Evolutionary conservation across 768 basidiomycete species (phyloP), one percentile per base, ranked within the genome.

Genomic region (Psilocybe tampanensis): DNA sequence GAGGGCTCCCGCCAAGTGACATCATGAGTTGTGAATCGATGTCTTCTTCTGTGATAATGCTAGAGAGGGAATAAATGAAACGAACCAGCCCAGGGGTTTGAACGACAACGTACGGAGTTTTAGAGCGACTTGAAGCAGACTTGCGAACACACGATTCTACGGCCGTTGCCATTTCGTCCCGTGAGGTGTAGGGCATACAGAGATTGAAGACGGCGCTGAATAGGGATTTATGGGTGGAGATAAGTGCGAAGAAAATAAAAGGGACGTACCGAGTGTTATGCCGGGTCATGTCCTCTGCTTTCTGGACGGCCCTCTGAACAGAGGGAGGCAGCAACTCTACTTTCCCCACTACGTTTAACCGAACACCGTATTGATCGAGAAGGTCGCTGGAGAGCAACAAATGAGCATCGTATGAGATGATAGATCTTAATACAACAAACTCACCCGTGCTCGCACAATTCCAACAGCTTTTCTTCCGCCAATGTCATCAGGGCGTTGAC

Each of bases 181-280:
- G 83, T 1, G 95, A 90, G 4, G 94, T 81, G 66, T 98, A 99
- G 0, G 96, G 89, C 80, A 95, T 93, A 73, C 92, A 94, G 4
- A 98, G 76, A 67, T 98, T 98, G 33, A 98, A 78, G 23, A 95
- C 88, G 1, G 91, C 86, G 29, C 95, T 98, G 54, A 1, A 17
- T n/a, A n/a, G n/a, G n/a, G n/a, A n/a, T n/a, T n/a, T n/a, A n/a
- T n/a, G 33, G 26, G 15, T 29, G 23, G 29, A 8, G 24, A 17
- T 21, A 49, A 59, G 49, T 34, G 11, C 17, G 5, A 23, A n/a
- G 29, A 12, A 43, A 34, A 11, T 47, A 26, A 32, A 12, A 17
- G 42, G 56, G 15, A 67, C 79, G 39, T 57, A 94, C 95, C 77
- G 75, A 17, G 80, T 77, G 62, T 98, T 90, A 39, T 89, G 72